These are phyloP conservation scores for Graphilbum ipis-grandicollis DNA, from an alignment of 2,329 filamentous ascomycete genomes.

Conservation along the genomic window DNA sequence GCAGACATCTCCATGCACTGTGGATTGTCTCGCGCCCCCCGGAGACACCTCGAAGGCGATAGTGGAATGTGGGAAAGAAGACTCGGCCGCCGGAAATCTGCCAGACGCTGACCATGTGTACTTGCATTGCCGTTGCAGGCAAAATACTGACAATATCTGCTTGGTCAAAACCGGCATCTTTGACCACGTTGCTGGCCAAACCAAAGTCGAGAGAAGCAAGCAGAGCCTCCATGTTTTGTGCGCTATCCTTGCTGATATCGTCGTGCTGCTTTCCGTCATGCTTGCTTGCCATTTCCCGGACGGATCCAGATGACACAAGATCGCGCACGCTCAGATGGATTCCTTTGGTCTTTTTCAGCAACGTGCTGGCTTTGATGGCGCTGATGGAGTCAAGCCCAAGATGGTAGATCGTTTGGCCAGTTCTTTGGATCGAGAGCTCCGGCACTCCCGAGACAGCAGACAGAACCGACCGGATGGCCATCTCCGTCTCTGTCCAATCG, in stretches of 20 bases:
- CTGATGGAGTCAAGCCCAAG: constrained; percentile 85
- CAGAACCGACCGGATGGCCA: constrained; percentile 27
- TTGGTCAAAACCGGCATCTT: constrained; percentile 13
- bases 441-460: constrained; percentile 43
- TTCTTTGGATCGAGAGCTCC: constrained; percentile 33
- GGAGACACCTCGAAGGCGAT: constrained; percentile 26
- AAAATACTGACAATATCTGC: constrained; percentile 17
- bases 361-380: constrained; percentile 63
- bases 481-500: constrained; percentile 19
- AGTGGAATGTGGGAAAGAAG: constrained; percentile 61
- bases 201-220: neutral
- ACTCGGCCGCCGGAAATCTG: constrained; percentile 45
- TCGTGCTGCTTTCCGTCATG: neutral
- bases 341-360: constrained; percentile 42
- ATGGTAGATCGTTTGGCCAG: constrained; percentile 54
- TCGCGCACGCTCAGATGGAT: constrained; percentile 52
- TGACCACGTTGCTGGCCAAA: constrained; percentile 17
- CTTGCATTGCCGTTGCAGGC: constrained; percentile 60
- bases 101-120: constrained; percentile 68
- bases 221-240: neutral
- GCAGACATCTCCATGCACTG: constrained; percentile 43
- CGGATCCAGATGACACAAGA: constrained; percentile 48
- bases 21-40: constrained; percentile 22
- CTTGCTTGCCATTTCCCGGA: constrained; percentile 41
- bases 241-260: neutral